Evolutionary conservation across 495 filamentous ascomycete genomes (phyloP), one percentile per base, ranked within the genome.

Genomic region (Podospora bellae-mahoneyi): DNA sequence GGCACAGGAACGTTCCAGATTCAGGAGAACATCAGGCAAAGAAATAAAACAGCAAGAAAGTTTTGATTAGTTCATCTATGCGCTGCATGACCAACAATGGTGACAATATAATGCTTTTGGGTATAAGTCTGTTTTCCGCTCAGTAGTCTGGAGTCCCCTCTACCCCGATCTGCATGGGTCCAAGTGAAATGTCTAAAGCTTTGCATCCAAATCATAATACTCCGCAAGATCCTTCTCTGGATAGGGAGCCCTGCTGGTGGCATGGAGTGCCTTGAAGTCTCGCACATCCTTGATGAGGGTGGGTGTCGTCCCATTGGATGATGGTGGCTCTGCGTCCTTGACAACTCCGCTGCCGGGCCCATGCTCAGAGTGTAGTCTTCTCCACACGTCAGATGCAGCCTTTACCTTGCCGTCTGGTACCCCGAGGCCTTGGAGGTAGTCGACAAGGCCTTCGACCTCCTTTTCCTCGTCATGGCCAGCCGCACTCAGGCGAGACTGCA

Each of bases 191-290:
- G 19, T 26, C 67, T 56, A 76, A 19, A 95, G 85, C 80, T 95
- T 95, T 15, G 90, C 78, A 63, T 89, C 90, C 69, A 88, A 79
- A 68, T 97, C 93, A 78, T 94, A 91, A 74, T 90, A 97, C 66
- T 92, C 91, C 69, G 81, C 90, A 61, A 97, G 80, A 73, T 92
- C 87, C 64, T 81, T 86, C n/a, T 92, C 84, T 1, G 93, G 86
- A 64, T 82, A 84, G 0, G 92, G 87, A 0, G 90, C 93, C 28
- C 84, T 80, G 69, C 87, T 93, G 59, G 90, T 84, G 67, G 83
- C 80, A 64, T 94, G 76, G 20, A 85, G 79, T 4, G 91, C 87
- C 84, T 93, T 96, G 83, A 87, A 97, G 19, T 85, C 85, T 65
- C 88, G 80, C 4, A 95, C 90, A 74, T 93, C 89, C 30, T 85